Evolutionary conservation across 1,139 yeast genomes (phyloP).

Genomic region (Debaryomycetaceae sp.): DNA sequence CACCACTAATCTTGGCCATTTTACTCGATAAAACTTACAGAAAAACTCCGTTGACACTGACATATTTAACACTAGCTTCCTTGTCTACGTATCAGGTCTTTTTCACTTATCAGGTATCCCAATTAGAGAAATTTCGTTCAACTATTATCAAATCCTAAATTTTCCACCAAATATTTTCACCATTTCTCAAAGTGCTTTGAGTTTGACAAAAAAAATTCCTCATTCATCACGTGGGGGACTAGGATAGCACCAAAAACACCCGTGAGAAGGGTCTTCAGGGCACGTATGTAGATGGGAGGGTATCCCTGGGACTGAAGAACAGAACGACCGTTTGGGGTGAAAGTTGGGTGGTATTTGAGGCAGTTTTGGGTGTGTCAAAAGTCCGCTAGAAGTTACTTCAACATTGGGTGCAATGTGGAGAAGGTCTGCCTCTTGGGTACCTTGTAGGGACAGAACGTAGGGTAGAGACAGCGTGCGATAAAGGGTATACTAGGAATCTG

Average conservation of each 20-base stretch:
- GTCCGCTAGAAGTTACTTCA: too few relatives aligned
- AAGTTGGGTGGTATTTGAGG: too few relatives aligned
- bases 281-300: background rate
- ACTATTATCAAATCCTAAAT: background rate
- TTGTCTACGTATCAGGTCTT: background rate
- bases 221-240: background rate
- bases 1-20: background rate
- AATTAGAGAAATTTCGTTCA: background rate
- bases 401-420: too few relatives aligned
- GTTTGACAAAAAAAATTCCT: background rate
- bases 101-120: background rate
- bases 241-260: background rate
- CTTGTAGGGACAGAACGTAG: too few relatives aligned
- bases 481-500: too few relatives aligned
- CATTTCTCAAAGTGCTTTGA: background rate
- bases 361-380: too few relatives aligned
- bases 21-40: constrained; percentile 27
- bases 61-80: constrained; percentile 15
- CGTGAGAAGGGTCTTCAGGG: background rate
- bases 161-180: background rate
- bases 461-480: too few relatives aligned
- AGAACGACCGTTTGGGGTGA: too few relatives aligned
- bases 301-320: too few relatives aligned
- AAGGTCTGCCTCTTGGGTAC: too few relatives aligned
- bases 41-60: constrained; percentile 39